A percentile compares a stretch with the other conserved stretches of the same genome.
These are phyloP conservation scores for Cladosporium sp. DNA, from an alignment of 2,329 filamentous ascomycete species.

Conservation along the genomic window DNA sequence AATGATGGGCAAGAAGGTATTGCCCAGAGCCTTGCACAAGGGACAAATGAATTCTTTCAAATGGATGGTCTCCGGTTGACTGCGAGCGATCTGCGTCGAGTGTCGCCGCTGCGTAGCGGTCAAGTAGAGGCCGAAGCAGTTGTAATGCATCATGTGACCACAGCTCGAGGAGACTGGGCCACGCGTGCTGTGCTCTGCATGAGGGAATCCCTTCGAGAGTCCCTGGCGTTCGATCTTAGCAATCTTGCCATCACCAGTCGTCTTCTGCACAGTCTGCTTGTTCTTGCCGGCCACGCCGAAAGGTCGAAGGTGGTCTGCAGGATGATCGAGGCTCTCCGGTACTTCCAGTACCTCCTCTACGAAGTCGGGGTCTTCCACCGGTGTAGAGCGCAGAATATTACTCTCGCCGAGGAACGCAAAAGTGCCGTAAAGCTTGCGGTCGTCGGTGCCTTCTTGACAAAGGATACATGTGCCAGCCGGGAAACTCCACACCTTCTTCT, in stretches of 20 bases:
- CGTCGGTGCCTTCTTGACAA: conserved; percentile 93
- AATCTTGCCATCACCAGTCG: conserved; percentile 69
- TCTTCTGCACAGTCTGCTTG: conserved; percentile 71
- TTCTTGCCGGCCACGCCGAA: conserved; percentile 93
- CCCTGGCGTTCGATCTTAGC: conserved; percentile 75
- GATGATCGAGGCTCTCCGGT: conserved; percentile 79
- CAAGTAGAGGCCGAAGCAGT: conserved; percentile 90
- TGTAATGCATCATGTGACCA: conserved; percentile 98
- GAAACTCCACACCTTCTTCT: conserved; percentile 82
- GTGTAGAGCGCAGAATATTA: conserved; percentile 81
- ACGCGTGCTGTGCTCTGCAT: conserved; percentile 55
- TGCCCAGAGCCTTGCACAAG: conserved; percentile 93
- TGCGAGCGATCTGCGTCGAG: conserved; percentile 86
- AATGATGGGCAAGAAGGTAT: conserved; percentile 89
- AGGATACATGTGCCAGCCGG: conserved; percentile 91
- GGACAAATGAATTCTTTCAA: conserved; percentile 93
- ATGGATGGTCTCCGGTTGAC: conserved; percentile 80
- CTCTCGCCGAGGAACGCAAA: conserved; percentile 89
- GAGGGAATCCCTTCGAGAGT: conserved; percentile 85
- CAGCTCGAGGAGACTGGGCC: conserved; percentile 89
- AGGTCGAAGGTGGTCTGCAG: conserved; percentile 78
- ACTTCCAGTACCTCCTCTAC: conserved; percentile 79
- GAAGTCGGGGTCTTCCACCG: conserved; percentile 77
- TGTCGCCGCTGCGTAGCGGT: conserved; percentile 82
- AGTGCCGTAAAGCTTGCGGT: conserved; percentile 84